Evolutionary conservation across 2,329 filamentous ascomycete genomes (phyloP).

Genomic region (Fusarium zealandicum): DNA sequence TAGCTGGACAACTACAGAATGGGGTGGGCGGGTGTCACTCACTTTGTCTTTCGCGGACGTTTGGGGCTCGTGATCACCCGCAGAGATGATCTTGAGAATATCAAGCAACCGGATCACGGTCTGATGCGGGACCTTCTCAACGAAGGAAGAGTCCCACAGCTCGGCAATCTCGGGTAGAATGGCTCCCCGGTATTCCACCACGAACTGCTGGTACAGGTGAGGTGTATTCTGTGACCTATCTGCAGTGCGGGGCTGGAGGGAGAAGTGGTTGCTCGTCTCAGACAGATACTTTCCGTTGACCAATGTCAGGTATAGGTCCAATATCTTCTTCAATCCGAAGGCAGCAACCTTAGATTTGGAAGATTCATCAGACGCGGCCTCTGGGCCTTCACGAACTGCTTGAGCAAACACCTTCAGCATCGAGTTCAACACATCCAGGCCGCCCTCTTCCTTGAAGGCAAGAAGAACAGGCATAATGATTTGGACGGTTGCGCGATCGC

Average conservation of each 20-base stretch:
- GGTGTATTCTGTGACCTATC: slow-evolving; percentile 53
- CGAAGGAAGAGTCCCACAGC: slow-evolving; percentile 85
- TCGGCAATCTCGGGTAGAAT: slow-evolving; percentile 78
- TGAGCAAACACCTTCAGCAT: slow-evolving; percentile 72
- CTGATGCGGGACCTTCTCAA: slow-evolving; percentile 79
- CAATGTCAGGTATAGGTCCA: slow-evolving; percentile 80
- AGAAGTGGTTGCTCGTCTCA: slow-evolving; percentile 72
- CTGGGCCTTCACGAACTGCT: slow-evolving; percentile 41
- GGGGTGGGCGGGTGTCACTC: slow-evolving; percentile 37
- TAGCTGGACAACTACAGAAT: neutral
- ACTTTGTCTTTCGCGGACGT: slow-evolving; percentile 67
- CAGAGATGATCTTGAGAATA: slow-evolving; percentile 79
- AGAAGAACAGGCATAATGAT: slow-evolving; percentile 80
- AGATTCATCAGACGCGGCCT: slow-evolving; percentile 56
- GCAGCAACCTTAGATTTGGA: slow-evolving; percentile 58
- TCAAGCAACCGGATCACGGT: slow-evolving; percentile 83
- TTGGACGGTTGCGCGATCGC: slow-evolving; percentile 58
- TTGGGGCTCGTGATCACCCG: slow-evolving; percentile 77
- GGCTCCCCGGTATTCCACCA: slow-evolving; percentile 84
- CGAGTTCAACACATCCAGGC: slow-evolving; percentile 75
- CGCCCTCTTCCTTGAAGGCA: slow-evolving; percentile 83
- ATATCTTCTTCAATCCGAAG: slow-evolving; percentile 77
- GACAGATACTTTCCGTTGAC: slow-evolving; percentile 79
- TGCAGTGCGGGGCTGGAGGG: slow-evolving; percentile 49
- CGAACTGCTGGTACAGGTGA: slow-evolving; percentile 71